Conservation (phyloP, 805 yeast genomes). For the Yarrowia keelungensis region DNA sequence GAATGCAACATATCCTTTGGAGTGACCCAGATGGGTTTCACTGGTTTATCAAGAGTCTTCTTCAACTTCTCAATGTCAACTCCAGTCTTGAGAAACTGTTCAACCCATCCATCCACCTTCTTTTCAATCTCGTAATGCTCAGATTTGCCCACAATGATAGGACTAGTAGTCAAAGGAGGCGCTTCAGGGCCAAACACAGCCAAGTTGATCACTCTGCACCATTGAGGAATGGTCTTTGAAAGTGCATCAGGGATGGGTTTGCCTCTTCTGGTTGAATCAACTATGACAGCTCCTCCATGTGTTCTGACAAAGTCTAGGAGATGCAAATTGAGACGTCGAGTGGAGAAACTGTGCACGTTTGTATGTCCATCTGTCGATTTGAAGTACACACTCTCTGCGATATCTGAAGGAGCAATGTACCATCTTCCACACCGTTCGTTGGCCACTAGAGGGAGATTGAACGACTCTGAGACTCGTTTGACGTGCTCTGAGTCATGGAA, state of each 20-base stretch:
- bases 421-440: slow-evolving; percentile 89
- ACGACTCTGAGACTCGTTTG: slow-evolving; percentile 51
- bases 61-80: slow-evolving; percentile 52
- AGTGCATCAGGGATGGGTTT: slow-evolving; percentile 85
- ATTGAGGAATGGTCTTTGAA: slow-evolving; percentile 86
- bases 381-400: slow-evolving; percentile 66
- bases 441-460: slow-evolving; percentile 55
- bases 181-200: slow-evolving; percentile 54
- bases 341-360: slow-evolving; percentile 78
- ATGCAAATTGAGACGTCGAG: slow-evolving; percentile 77
- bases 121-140: slow-evolving; percentile 62
- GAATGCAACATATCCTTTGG: slow-evolving; percentile 58
- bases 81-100: slow-evolving; percentile 54
- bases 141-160: slow-evolving; percentile 60
- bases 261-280: slow-evolving; percentile 88
- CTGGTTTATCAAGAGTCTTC: slow-evolving; percentile 55
- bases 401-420: slow-evolving; percentile 65
- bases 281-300: slow-evolving; percentile 61
- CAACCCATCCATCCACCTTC: slow-evolving; percentile 59
- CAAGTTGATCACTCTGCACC: slow-evolving; percentile 82
- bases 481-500: slow-evolving; percentile 65
- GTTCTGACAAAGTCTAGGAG: slow-evolving; percentile 58
- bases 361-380: slow-evolving; percentile 93
- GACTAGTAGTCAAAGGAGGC: slow-evolving; percentile 56
- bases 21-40: slow-evolving; percentile 73